Percentiles rank a stretch among this genome's conserved stretches.
Evolutionary conservation across 768 basidiomycete genomes (phyloP).

Genomic region (Imleria badia): DNA sequence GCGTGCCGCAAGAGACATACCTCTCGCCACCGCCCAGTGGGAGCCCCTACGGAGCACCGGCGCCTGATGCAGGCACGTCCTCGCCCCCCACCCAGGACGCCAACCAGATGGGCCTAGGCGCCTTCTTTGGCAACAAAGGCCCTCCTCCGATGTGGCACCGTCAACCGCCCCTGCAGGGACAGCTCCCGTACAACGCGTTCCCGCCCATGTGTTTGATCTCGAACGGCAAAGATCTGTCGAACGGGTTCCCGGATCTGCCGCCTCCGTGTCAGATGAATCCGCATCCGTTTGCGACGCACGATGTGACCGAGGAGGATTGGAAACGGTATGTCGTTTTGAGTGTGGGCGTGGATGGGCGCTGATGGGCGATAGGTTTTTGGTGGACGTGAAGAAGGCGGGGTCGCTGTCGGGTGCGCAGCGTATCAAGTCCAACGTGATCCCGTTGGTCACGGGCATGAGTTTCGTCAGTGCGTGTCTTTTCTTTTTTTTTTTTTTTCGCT

Average conservation of each 20-base stretch:
- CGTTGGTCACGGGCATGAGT: slow-evolving; percentile 31
- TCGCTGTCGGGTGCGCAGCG: slow-evolving; percentile 36
- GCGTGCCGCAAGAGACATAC: background rate
- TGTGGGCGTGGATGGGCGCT: background rate
- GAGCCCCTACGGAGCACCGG: background rate
- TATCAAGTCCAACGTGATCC: slow-evolving; percentile 32
- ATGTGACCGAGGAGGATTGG: slow-evolving; percentile 54
- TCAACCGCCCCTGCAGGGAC: background rate
- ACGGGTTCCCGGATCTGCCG: slow-evolving; percentile 44
- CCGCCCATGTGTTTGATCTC: slow-evolving; percentile 33
- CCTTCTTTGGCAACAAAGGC: slow-evolving; percentile 31
- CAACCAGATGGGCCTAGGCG: slow-evolving; percentile 12
- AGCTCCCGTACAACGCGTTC: slow-evolving; percentile 22
- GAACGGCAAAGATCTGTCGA: slow-evolving; percentile 28
- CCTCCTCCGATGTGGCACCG: slow-evolving; percentile 29
- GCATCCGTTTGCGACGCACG: slow-evolving; percentile 54
- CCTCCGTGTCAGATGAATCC: slow-evolving; percentile 39
- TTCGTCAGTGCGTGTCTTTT: slow-evolving; percentile 17
- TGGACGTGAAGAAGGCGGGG: slow-evolving; percentile 35
- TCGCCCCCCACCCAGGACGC: background rate
- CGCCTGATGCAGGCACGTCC: background rate
- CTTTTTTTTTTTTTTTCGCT: background rate
- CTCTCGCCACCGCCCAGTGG: background rate
- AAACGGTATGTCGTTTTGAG: slow-evolving; percentile 27
- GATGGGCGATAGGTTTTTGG: slow-evolving; percentile 31